Evolutionary conservation across 2,329 filamentous ascomycete species (phyloP).

Genomic region (Colletotrichum sp.): DNA sequence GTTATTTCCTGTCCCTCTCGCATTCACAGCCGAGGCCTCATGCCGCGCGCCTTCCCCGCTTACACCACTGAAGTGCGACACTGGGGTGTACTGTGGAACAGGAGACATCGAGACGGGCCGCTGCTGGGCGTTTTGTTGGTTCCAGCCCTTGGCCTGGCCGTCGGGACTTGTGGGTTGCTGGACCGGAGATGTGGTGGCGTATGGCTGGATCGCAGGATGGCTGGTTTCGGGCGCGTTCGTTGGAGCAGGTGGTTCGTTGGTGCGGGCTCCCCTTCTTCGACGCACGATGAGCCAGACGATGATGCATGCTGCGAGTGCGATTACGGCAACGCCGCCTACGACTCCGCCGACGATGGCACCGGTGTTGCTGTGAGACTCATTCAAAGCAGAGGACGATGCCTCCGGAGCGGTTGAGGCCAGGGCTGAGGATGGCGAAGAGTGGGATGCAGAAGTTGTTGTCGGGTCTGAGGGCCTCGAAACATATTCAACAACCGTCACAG

Average conservation of each 20-base stretch:
- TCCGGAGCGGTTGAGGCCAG: background rate
- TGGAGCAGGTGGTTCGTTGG: background rate
- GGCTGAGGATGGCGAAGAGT: background rate
- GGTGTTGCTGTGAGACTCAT: background rate
- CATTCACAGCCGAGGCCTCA: background rate
- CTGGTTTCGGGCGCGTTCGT: background rate
- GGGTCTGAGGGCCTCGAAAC: background rate
- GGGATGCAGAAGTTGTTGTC: background rate
- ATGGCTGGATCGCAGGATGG: background rate
- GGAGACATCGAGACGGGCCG: background rate
- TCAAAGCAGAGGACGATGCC: rapidly evolving
- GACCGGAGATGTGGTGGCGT: background rate
- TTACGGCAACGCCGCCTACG: background rate
- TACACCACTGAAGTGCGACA: background rate
- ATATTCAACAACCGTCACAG: too few relatives aligned
- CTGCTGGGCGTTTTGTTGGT: background rate
- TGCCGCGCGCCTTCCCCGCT: background rate
- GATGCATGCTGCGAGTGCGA: background rate
- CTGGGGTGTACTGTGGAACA: background rate
- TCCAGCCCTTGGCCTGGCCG: background rate
- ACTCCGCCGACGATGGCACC: background rate
- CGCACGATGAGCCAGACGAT: background rate
- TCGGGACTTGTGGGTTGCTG: background rate
- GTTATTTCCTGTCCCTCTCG: background rate
- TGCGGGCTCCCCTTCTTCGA: background rate